Evolutionary conservation across 257 asterid genomes (phyloP), one percentile per base, ranked within the genome.

Genomic region (Nicotiana knightiana): DNA sequence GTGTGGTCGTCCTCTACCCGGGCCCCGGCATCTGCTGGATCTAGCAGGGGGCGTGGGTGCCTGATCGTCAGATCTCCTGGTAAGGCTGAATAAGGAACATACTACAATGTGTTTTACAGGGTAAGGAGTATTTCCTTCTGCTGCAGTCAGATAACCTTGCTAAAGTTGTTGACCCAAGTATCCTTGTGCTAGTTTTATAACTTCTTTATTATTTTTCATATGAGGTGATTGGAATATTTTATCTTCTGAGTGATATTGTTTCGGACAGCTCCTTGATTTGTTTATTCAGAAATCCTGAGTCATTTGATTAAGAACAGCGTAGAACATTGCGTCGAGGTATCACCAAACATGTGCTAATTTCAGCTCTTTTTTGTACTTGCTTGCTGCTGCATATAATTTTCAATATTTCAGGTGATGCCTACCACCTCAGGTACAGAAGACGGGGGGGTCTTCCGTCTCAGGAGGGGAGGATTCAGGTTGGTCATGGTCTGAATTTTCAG

Each of bases 111-210:
- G 66, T 46, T 67, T 59, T 78, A 83, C 93, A 95, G 99, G 99
- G 99, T 77, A 95, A 91, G 89, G 97, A 91, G 93, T 92, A 90
- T 89, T 82, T 93, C 80, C 87, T 95, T 81, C 73, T 95, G 84
- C 82, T 93, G 93, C 89, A 89, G 84, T 88, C 97, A 26, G 97
- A 95, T 85, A 93, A 92, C 87, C 88, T 91, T 88, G 94, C 94
- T 86, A 90, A 85, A 76, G 89, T 89, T 82, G 83, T 92, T 81
- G 98, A 93, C 83, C 90, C 91, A 78, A 95, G 99, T 95, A 95
- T 93, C 97, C 98, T 91, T 76, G 24, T 84, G 76, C 81, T 65
- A 80, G 76, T 77, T 77, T 80, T 81, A 21, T 39, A 81, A 37
- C 21, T 54, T 84, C 77, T 76, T 17, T 51, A 15, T 73, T 83